These are phyloP conservation scores for Solanum medicagineum DNA, from an alignment of 257 asterid species.

Conservation along the genomic window DNA sequence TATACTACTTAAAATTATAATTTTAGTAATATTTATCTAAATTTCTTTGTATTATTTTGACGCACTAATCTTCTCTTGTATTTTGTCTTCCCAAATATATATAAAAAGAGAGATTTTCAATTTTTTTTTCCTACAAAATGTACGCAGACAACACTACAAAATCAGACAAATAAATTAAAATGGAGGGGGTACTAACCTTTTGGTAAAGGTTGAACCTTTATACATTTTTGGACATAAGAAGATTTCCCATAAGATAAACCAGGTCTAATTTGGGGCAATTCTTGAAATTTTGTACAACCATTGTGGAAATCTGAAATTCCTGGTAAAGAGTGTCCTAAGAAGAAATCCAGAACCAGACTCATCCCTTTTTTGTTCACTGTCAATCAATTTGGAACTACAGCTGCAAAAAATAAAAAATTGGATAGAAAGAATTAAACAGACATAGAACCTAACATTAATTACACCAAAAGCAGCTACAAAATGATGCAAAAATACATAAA, in stretches of 20 bases:
- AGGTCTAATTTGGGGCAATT: constrained; percentile 1
- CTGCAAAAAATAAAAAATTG: not conserved
- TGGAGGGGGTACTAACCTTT: constrained; percentile 19
- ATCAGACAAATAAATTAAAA: too few species aligned
- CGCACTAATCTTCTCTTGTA: too few species aligned
- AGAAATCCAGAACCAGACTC: constrained; percentile 25
- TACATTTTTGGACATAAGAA: constrained; percentile 4
- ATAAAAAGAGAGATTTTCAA: too few species aligned
- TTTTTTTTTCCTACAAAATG: too few species aligned
- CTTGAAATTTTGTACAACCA: constrained; percentile 1
- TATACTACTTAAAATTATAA: too few species aligned
- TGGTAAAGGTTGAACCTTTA: constrained; percentile 5
- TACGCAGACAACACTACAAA: too few species aligned
- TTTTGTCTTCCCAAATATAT: too few species aligned
- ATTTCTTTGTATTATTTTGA: too few species aligned
- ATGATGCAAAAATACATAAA: not conserved
- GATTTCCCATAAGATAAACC: constrained; percentile 5
- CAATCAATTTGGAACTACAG: not conserved
- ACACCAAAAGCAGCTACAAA: not conserved
- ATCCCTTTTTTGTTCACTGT: constrained; percentile 6
- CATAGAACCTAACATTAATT: not conserved
- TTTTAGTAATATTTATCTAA: too few species aligned
- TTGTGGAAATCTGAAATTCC: not conserved
- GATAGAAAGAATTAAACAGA: too few species aligned
- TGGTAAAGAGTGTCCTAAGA: constrained; percentile 6